Evolutionary conservation across 2,329 filamentous ascomycete species (phyloP), one percentile per base, ranked within the genome.

Genomic region (Stemphylium beticola): DNA sequence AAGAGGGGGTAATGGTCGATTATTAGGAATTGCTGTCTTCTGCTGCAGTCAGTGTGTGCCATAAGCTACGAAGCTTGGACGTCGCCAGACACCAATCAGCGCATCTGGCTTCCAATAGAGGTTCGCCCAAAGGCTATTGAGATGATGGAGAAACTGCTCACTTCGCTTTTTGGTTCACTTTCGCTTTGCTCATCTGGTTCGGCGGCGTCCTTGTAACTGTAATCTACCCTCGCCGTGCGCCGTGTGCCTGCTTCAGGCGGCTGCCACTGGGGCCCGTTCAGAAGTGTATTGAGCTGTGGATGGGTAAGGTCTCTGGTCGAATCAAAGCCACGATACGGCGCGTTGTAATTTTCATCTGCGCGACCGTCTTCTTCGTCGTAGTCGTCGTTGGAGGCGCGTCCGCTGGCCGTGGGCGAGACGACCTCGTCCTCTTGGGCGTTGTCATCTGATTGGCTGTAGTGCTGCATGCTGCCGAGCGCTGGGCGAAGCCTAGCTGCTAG

Each of bases 381-480:
- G 29, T 53, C 41, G 36, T 45, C 26, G 43, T 42, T 32, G 40
- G 38, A 52, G 39, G 56, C 14, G 33, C 51, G 41, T 43, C 54
- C 45, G 52, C 43, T 46, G 20, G 41, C 37, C 36, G 55, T 49
- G 36, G 52, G 39, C 15, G 53, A 56, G 48, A 44, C 32, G 53
- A 18, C 49, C 55, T 32, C 10, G 37, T 63, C 53, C 48, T 61
- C 57, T 58, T 61, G 9, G 48, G 38, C 20, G 31, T 24, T 46
- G 26, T 55, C 41, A 18, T 61, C 57, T 68, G 62, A 67, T 68
- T 68, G 65, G 65, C 51, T 55, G 43, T 44, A 37, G 53, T 54
- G 61, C 55, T 60, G 48, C 50, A 61, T 65, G 18, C 58, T 67
- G 63, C 59, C 62, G 63, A 63, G 44, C 69, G 71, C 66, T 68